phyloP scores from a whole-genome alignment of 1,139 yeast species.

The Wickerhamiella pararugosa region DNA sequence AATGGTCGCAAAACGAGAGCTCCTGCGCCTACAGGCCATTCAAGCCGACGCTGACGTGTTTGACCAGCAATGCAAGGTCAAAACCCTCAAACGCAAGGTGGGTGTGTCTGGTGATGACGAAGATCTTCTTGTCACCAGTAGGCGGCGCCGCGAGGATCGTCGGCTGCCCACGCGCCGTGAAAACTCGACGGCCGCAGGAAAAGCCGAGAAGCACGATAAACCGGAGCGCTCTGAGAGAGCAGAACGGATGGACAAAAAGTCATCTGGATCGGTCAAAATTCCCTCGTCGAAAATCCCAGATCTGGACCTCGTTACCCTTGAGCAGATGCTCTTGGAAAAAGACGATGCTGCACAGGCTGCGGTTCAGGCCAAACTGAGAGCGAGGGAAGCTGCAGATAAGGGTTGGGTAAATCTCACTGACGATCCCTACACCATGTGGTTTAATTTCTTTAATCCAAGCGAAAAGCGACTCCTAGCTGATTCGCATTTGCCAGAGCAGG shows the following conservation, averaged over 20 bases:
- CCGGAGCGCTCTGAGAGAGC: constrained; percentile 10
- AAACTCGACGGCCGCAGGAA: constrained; percentile 10
- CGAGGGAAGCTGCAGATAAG: constrained; percentile 55
- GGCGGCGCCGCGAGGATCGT: constrained; percentile 20
- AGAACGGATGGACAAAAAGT: constrained; percentile 12
- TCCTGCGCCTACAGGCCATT: constrained; percentile 41
- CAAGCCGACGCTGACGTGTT: constrained; percentile 50
- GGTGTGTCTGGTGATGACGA: constrained; percentile 79
- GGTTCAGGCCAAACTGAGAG: constrained; percentile 66
- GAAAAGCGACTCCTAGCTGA: constrained; percentile 16
- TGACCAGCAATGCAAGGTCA: constrained; percentile 55
- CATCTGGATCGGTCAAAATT: constrained; percentile 47
- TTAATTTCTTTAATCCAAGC: constrained; percentile 45
- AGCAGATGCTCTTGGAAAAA: constrained; percentile 57
- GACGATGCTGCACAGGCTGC: constrained; percentile 66
- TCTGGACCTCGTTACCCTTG: constrained; percentile 74
- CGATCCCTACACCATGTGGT: constrained; percentile 79
- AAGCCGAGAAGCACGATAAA: constrained; percentile 10
- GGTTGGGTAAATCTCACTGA: constrained; percentile 77
- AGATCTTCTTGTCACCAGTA: constrained; percentile 63
- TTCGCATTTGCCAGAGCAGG: constrained; percentile 29
- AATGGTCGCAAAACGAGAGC: constrained; percentile 62
- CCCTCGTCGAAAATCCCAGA: constrained; percentile 91
- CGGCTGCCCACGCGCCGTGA: constrained; percentile 2
- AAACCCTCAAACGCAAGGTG: constrained; percentile 55